Evolutionary conservation across 768 basidiomycete genomes (phyloP), one percentile per base, ranked within the genome.

Genomic region (Phanerochaete carnosa): DNA sequence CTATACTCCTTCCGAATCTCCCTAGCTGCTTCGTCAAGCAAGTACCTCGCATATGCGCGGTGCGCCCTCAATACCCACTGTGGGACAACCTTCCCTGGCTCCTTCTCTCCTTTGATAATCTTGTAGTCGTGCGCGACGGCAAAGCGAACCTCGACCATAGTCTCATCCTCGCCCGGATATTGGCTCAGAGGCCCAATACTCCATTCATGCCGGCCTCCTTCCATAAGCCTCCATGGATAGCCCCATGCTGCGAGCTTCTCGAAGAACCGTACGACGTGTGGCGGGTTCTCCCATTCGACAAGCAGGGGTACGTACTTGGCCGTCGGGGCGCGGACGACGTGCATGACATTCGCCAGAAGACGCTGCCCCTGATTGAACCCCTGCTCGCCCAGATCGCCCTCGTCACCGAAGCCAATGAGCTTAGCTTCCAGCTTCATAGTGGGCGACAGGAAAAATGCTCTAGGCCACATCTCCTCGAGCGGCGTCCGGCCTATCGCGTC

Each of bases 61-160:
- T 62, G 61, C 23, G 29, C 28, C 29, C 56, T 52, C 51, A 12
- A 2, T 7, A 47, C 43, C 61, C 61, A 62, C 50, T 33, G 26
- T 7, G 61, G 61, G 5, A 62, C 37, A 22, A 46, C 55, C 57
- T 62, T 62, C 43, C 57, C 56, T 35, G 19, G 50, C 30, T 30
- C 55, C 33, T 47, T 55, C 50, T 62, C 62, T 28, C 45, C 62
- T 26, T 46, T 28, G 30, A 59, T 32, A 8, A 39, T n/a, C 45
- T 52, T 55, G 47, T 56, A 59, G 46, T 63, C 58, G n/a, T 62
- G 61, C 16, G 61, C 61, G 4, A 30, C 29, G 9, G 57, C 35
- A 43, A 59, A 63, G 25, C 62, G 53, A 45, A 63, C 55, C 29
- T 63, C 58, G 1, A 63, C 62, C 57, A 46, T 54, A 15, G 46